A percentile compares a stretch with the other conserved stretches of the same genome.
Conservation (phyloP, 768 basidiomycete species). For the Tephrocybe sp. region DNA sequence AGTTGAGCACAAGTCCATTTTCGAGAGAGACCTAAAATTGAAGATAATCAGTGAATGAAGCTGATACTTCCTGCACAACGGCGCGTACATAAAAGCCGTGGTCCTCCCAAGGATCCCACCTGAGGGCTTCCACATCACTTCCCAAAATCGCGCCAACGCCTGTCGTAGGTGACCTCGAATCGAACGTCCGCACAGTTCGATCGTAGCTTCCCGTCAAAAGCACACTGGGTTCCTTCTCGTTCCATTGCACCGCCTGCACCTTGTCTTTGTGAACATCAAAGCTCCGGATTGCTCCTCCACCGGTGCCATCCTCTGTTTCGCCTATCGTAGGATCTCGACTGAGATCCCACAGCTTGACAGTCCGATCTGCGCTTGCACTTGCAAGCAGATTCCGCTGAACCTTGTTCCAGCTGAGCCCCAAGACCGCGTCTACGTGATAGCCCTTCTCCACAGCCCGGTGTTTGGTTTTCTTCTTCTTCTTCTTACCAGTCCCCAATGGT, state of each 20-base stretch:
- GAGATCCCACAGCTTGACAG: conserved; percentile 97
- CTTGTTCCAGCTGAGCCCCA: conserved; percentile 92
- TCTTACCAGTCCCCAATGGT: conserved; percentile 90
- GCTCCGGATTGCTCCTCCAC: conserved; percentile 73
- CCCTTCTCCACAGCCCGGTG: conserved; percentile 56
- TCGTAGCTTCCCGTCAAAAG: conserved; percentile 93
- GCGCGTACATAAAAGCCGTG: conserved; percentile 78
- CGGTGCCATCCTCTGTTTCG: conserved; percentile 37
- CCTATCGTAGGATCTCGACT: conserved; percentile 56
- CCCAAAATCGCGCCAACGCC: conserved; percentile 85
- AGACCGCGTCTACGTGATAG: conserved; percentile 91
- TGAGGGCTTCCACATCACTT: conserved; percentile 88
- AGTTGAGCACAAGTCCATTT: conserved; percentile 91
- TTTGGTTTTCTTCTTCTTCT: conserved; percentile 88
- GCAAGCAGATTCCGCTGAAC: conserved; percentile 87
- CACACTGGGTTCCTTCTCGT: conserved; percentile 81
- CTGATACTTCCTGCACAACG: background rate
- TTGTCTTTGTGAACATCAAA: conserved; percentile 90
- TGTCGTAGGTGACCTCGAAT: conserved; percentile 77
- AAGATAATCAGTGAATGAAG: background rate
- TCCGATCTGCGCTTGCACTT: conserved; percentile 89
- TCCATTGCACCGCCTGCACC: conserved; percentile 97
- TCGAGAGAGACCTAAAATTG: conserved; percentile 79
- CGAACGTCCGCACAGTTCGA: conserved; percentile 92
- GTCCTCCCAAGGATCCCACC: conserved; percentile 96